Evolutionary conservation across 208 protist species (phyloP), one percentile per base, ranked within the genome.

Genomic region (Acanthamoeba healyi): DNA sequence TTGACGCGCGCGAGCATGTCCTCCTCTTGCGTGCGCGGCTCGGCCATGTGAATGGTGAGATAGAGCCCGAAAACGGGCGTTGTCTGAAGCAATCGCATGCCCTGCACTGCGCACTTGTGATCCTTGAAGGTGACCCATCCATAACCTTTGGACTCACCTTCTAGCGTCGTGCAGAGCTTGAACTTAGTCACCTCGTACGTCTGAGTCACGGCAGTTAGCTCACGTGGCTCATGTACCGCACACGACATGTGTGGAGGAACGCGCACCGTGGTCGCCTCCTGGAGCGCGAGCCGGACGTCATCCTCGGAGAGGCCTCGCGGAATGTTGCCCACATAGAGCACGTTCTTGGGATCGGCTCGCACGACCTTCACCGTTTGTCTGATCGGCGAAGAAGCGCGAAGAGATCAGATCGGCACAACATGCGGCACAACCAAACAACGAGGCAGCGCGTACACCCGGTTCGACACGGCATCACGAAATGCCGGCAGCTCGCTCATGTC

Each of bases 311-410:
- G 40, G 65, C 46, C 58, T 10, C 79, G 92, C 56, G 94, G 94
- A 22, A 96, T 36, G 58, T 95, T 90, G 26, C 94, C 94, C 49
- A 96, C 94, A 29, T 95, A 96, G 51, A 96, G 65, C 12, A 84
- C 79, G 74, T 96, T 96, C 44, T 96, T 96, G 7, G 92, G 92
- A 61, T 96, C 88, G 24, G 94, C 94, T 26, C 63, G 38, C 29
- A 89, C 88, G 32, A 96, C 65, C 44, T 94, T 94, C 51, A 96
- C 94, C 24, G 82, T 95, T 96, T 95, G 94, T 34, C 94, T 96
- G 17, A 87, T 19, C 5, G 2, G 46, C 10, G 46, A 36, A 81
- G 40, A 36, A 49, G 70, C 70, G 40, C 14, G 10, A 9, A n/a
- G 29, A 34, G 29, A n/a, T 29, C 9, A 36, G 36, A 9, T 51